Evolutionary conservation across 2,329 filamentous ascomycete species (phyloP), one percentile per base, ranked within the genome.

Genomic region (Thermoascus crustaceus): DNA sequence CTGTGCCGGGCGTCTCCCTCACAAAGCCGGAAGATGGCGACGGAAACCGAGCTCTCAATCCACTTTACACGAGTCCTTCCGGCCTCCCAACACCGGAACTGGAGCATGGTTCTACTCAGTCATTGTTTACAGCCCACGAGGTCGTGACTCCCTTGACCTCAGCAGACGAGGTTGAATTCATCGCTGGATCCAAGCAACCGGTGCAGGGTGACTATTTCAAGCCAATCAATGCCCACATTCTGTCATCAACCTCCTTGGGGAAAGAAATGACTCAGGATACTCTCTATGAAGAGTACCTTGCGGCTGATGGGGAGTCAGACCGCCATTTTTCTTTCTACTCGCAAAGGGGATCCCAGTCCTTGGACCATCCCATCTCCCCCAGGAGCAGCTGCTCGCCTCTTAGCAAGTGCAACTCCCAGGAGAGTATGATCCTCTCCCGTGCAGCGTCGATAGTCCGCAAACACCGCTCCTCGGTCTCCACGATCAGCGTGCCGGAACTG

Each of bases 401-500:
- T 34, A 75, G 71, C 61, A 73, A 73, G 42, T 69, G 68, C 44
- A 73, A 70, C 49, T 75, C 72, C 4, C 71, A 74, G 38, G 71
- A 75, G 48, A 75, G 71, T 49, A 66, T 73, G 42, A 63, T 73
- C 25, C 57, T 71, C 34, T 73, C 71, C 5, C 63, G 63, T 25
- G 63, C 65, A 6, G 62, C 63, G n/a, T 68, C 64, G 1, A 59
- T 66, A 37, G 61, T 58, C 24, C 63, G 64, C 30, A 68, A 67
- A 37, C 65, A 67, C 44, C 61, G 65, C 35, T 69, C 66, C 3
- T 67, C 64, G 2, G 54, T 64, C 18, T 70, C 67, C 2, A 63
- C 64, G 11, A 58, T 53, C 14, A 67, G 61, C 39, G 56, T 68
- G 10, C 66, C 66, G 1, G 67, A 70, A 27, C 48, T 68, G 24